Base-by-base conservation (phyloP, 371 early-diverging fungal genomes). In the Mucor saturninus region DNA sequence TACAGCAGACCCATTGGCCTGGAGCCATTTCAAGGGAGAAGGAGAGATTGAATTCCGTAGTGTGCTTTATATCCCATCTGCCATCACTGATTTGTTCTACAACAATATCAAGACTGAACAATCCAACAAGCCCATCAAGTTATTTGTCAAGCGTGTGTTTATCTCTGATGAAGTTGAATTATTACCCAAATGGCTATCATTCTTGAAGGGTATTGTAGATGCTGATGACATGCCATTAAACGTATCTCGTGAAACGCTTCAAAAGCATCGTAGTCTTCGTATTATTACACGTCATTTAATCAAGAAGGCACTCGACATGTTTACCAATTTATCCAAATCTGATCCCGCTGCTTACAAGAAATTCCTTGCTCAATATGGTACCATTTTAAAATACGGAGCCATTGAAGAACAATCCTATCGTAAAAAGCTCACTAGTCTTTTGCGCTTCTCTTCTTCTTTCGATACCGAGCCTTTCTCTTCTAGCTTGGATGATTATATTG, bases 241-340 rank as follows among this genome's bases (percentile, higher is more conserved):
- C 65, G 94, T 99, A 3, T 95, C 96, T 2, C 91, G 99, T 65
- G 99, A 99, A 74, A 93, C 95, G 3, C 81, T 98, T 4, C 98
- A 98, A 76, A 90, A 95, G 50, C 86, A 90, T 72, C 83, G 85
- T 59, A 80, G 87, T 8, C 81, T 97, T 62, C 89, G 89, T 69
- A 68, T 89, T 38, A 94, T 98, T 62, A 84, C 86, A 65, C 95
- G 93, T 79, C 91, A 88, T 57, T 55, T 98, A 42, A 78, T 94
- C 54, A 91, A 89, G 76, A 97, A 96, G 81, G 82, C 91, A 14
- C 65, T 97, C 39, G 96, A 96, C 28, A 86, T 97, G 86, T 88
- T 98, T 67, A 76, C 74, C 51, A 72, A 81, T 29, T 60, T 96
- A 29, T 75, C 89, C n/a, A 75, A 86, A 66, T 75, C 71, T 9